Evolutionary conservation across 495 filamentous ascomycete species (phyloP).

Genomic region (Immersiella caudata): DNA sequence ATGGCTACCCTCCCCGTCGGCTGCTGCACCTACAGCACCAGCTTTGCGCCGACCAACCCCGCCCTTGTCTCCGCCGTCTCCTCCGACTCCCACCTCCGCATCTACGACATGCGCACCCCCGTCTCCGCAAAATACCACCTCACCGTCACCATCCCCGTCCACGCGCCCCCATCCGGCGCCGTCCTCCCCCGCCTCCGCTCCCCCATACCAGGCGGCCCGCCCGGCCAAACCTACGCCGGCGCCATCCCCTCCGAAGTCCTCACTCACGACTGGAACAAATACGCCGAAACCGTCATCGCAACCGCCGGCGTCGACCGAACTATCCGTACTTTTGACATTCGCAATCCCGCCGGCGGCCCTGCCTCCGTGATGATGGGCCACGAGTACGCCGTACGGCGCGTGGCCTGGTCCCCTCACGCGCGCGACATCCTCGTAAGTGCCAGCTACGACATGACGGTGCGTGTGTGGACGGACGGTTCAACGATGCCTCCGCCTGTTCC

Average conservation of each 20-base stretch:
- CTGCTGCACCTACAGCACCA: conserved; percentile 84
- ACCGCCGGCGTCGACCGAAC: conserved; percentile 86
- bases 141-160: conserved; percentile 73
- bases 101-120: conserved; percentile 89
- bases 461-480: conserved; percentile 85
- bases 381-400: conserved; percentile 81
- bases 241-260: conserved; percentile 67
- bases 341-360: conserved; percentile 71
- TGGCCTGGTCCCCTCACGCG: conserved; percentile 92
- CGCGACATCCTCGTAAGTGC: conserved; percentile 81
- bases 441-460: conserved; percentile 96
- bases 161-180: conserved; percentile 53
- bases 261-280: conserved; percentile 99
- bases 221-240: conserved; percentile 37
- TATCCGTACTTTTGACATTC: conserved; percentile 86
- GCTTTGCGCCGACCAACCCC: conserved; percentile 79
- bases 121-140: conserved; percentile 81
- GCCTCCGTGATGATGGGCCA: conserved; percentile 75
- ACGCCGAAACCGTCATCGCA: conserved; percentile 78
- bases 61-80: conserved; percentile 78
- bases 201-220: not conserved
- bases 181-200: conserved; percentile 37
- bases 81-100: conserved; percentile 79
- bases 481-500: conserved; percentile 42
- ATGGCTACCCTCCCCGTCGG: conserved; percentile 84